These are phyloP conservation scores for Trichosanthes truncata DNA, from an alignment of 306 rosid genomes.

Conservation along the genomic window DNA sequence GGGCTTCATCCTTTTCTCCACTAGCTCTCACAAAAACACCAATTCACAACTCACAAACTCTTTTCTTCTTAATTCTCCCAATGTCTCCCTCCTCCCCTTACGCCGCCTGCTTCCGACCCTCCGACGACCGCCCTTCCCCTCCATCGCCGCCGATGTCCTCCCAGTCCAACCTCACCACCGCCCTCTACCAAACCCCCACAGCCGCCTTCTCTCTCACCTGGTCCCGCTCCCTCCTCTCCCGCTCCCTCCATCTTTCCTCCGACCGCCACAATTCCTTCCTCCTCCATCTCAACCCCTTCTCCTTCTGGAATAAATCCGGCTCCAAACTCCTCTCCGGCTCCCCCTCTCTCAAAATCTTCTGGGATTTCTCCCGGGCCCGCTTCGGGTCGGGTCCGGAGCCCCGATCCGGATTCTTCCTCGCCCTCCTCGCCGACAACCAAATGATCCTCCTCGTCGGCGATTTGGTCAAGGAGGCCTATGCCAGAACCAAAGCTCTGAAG, in stretches of 20 bases:
- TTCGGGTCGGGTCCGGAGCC: constrained; percentile 75
- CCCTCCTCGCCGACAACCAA: constrained; percentile 45
- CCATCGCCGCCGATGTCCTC: constrained; percentile 29
- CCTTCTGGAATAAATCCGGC: constrained; percentile 83
- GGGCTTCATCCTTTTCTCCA: background rate
- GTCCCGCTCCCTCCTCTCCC: constrained; percentile 75
- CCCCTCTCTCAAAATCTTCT: constrained; percentile 37
- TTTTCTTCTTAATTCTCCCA: background rate
- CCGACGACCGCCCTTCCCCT: constrained; percentile 16
- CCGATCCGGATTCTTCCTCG: constrained; percentile 51
- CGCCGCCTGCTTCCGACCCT: constrained; percentile 55
- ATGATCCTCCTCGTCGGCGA: constrained; percentile 69
- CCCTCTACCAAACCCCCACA: constrained; percentile 59
- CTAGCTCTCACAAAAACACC: background rate
- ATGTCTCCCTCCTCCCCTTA: constrained; percentile 51
- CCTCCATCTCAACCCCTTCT: constrained; percentile 44
- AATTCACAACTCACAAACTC: too few relatives aligned
- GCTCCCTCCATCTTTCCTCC: constrained; percentile 51
- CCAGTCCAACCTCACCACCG: constrained; percentile 60
- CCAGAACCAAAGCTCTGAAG: constrained; percentile 39
- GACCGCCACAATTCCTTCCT: constrained; percentile 26
- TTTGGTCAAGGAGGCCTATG: constrained; percentile 35
- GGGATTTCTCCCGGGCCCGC: constrained; percentile 61
- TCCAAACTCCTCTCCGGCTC: constrained; percentile 39
- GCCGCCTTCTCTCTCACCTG: constrained; percentile 66